Conservation (phyloP, 805 yeast species). For the Ogataea salicorniae region DNA sequence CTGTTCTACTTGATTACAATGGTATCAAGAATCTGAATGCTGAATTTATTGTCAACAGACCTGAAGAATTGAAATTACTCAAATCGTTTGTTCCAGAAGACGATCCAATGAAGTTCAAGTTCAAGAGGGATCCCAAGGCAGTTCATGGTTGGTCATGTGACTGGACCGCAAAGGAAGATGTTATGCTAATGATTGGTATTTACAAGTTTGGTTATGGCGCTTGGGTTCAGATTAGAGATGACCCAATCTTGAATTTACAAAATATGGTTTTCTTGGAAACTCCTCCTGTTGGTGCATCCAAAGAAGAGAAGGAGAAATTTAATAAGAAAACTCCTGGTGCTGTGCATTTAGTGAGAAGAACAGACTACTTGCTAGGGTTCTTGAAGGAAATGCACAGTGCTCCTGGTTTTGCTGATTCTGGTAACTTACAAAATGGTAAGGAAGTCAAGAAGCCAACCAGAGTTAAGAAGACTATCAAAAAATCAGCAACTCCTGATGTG, state of each 20-base stretch:
- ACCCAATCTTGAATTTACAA: slow-evolving; percentile 81
- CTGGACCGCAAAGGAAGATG: slow-evolving; percentile 82
- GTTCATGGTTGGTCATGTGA: slow-evolving; percentile 89
- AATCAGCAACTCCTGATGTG: slow-evolving; percentile 21
- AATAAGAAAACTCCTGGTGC: slow-evolving; percentile 80
- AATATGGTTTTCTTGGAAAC: slow-evolving; percentile 72
- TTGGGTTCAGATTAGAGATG: slow-evolving; percentile 92
- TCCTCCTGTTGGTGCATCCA: slow-evolving; percentile 30
- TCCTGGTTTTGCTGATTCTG: background rate
- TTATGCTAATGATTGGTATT: slow-evolving; percentile 81
- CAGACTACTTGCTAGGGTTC: slow-evolving; percentile 75
- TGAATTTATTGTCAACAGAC: slow-evolving; percentile 76
- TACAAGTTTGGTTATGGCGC: slow-evolving; percentile 93
- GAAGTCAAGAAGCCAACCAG: slow-evolving; percentile 16
- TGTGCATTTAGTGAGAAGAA: slow-evolving; percentile 86
- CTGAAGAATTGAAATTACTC: slow-evolving; percentile 72
- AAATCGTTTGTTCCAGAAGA: slow-evolving; percentile 47
- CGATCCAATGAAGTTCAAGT: slow-evolving; percentile 54
- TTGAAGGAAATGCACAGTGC: slow-evolving; percentile 42
- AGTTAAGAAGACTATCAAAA: slow-evolving; percentile 21
- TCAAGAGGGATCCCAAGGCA: slow-evolving; percentile 62
- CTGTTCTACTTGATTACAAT: slow-evolving; percentile 80
- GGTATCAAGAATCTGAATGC: slow-evolving; percentile 90
- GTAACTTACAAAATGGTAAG: slow-evolving; percentile 5
- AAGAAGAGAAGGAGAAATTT: slow-evolving; percentile 33